phyloP scores from a whole-genome alignment of 139 green algal genomes.

The Mychonastes homosphaera region DNA sequence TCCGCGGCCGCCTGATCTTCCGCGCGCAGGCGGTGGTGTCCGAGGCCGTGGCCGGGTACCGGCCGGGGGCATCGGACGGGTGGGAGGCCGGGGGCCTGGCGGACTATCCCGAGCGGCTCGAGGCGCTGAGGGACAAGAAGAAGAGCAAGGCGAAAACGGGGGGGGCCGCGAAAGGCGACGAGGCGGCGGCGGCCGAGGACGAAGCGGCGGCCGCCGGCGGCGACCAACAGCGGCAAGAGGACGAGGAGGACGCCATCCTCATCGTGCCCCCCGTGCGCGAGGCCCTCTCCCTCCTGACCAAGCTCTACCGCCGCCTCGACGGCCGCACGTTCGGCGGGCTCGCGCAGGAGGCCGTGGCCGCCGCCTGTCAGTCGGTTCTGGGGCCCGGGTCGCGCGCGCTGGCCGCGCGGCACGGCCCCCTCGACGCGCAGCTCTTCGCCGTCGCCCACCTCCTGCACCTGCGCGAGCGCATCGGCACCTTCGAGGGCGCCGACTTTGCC shows the following conservation, averaged over 20 bases:
- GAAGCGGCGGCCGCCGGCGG: slow-evolving; percentile 1
- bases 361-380: slow-evolving; percentile 8
- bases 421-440: slow-evolving; percentile 86
- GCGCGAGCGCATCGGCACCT: slow-evolving; percentile 80
- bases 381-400: background rate
- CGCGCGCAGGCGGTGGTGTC: slow-evolving; percentile 54
- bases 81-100: slow-evolving; percentile 24
- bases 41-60: slow-evolving; percentile 54
- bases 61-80: slow-evolving; percentile 39
- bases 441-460: slow-evolving; percentile 91
- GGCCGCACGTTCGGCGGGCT: slow-evolving; percentile 70
- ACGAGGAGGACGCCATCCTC: no score
- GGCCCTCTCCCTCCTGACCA: slow-evolving; percentile 73
- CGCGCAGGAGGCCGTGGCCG: slow-evolving; percentile 76
- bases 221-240: slow-evolving; percentile 58
- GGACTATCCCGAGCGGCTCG: background rate
- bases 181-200: background rate
- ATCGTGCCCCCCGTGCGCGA: slow-evolving; percentile 63
- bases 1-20: background rate
- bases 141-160: background rate
- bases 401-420: slow-evolving; percentile 2
- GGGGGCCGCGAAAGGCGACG: no score
- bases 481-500: slow-evolving; percentile 80
- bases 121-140: background rate
- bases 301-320: slow-evolving; percentile 83